Conservation (phyloP, 805 yeast species). For the Cyberlindnera bimundalis region DNA sequence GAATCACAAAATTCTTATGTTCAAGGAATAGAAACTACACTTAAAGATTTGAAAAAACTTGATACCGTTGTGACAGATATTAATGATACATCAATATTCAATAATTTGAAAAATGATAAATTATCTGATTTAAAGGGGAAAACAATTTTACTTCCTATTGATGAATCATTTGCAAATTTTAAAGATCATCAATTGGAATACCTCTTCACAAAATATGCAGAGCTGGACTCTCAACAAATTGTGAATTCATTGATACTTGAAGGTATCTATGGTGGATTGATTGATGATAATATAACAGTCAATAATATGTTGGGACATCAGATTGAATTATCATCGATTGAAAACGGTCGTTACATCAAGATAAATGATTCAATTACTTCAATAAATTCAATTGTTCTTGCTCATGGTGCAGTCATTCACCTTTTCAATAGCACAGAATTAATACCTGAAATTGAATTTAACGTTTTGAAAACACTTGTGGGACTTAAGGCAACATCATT, state of each 20-base stretch:
- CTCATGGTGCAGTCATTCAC: conserved; percentile 49
- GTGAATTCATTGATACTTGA: conserved; percentile 35
- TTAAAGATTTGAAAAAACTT: conserved; percentile 35
- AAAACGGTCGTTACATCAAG: conserved; percentile 33
- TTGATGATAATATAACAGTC: not conserved
- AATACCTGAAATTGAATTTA: conserved; percentile 34
- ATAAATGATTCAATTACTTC: conserved; percentile 36
- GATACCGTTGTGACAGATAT: conserved; percentile 33
- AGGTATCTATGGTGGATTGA: conserved; percentile 45
- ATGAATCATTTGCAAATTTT: conserved; percentile 33
- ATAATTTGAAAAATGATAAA: conserved; percentile 1
- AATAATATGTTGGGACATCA: not conserved
- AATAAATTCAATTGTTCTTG: conserved; percentile 37
- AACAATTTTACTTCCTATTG: conserved; percentile 47
- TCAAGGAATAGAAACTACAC: conserved; percentile 53
- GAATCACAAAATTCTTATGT: conserved; percentile 61
- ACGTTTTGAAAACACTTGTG: conserved; percentile 53
- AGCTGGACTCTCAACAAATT: conserved; percentile 26
- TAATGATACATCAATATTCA: not conserved
- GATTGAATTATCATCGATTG: conserved; percentile 21
- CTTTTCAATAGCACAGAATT: conserved; percentile 36
- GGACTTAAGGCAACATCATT: conserved; percentile 59
- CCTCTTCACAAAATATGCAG: conserved; percentile 32
- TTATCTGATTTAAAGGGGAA: conserved; percentile 27
- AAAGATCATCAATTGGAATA: conserved; percentile 46